Evolutionary conservation across 2,329 filamentous ascomycete genomes (phyloP), one percentile per base, ranked within the genome.

Genomic region (Aspergillus chevalieri): DNA sequence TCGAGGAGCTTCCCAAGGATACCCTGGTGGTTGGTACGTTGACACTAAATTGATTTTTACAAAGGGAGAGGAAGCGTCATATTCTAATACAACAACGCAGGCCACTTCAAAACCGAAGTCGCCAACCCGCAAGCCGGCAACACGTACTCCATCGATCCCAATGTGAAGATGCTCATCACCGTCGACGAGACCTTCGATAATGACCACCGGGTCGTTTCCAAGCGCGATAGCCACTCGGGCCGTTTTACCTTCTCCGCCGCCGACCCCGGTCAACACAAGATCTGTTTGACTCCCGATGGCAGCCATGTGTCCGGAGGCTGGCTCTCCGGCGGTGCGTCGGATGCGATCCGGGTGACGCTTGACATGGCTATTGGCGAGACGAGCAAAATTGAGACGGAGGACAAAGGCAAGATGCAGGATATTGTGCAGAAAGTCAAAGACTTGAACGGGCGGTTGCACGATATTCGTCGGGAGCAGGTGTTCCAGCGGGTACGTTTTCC

Each of bases 111-210:
- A 48, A 89, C 89, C 46, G 86, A 93, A 72, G 87, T 94, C 70
- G 93, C 83, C 76, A 85, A 93, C 70, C 81, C 87, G 50, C 75
- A 84, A 58, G 74, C 77, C 50, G 26, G 26, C 26, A 80, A 82
- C 58, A 68, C 74, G 46, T 97, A 89, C 82, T 72, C 78, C 47
- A 78, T 85, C 65, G 87, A 93, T 68, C 78, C 84, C 56, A 85
- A 85, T 57, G 77, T 95, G 54, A 85, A 81, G 73, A 86, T 97
- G 69, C 88, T 85, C 74, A 94, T 97, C 64, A 91, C 89, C 14
- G 92, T 97, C 50, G 91, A 96, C 61, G 93, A 98, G 78, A 81
- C 86, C 64, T 98, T 98, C 73, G 91, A 97, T 80, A 92, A 94
- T 72, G 86, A 97, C 77, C 93, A 98, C 81, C 90, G 91, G 56